A percentile compares a stretch with the other conserved stretches of the same genome.
Evolutionary conservation across 2,329 filamentous ascomycete species (phyloP).

Genomic region (Fusarium robinianum): DNA sequence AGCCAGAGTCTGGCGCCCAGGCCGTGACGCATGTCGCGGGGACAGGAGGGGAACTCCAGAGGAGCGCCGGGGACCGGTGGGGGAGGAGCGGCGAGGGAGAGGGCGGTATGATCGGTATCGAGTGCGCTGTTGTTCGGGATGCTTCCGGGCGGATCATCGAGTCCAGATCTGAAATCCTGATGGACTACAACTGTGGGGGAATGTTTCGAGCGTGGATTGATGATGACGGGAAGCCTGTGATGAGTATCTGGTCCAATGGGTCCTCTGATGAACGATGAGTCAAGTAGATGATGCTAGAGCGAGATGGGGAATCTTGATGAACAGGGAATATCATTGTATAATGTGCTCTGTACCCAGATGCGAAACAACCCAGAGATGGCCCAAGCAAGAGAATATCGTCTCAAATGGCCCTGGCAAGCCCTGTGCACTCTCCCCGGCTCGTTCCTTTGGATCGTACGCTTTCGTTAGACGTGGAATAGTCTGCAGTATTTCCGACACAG

Average conservation of each 20-base stretch:
- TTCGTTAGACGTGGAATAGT: constrained; percentile 24
- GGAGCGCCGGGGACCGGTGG: constrained; percentile 76
- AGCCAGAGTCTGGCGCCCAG: constrained; percentile 52
- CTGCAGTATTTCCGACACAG: constrained; percentile 14
- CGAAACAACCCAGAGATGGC: constrained; percentile 16
- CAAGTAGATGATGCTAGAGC: constrained; percentile 4
- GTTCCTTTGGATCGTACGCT: constrained; percentile 25
- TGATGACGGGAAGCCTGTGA: constrained; percentile 59
- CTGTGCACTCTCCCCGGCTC: constrained; percentile 5
- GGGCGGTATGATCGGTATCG: constrained; percentile 85
- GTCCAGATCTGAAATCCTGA: constrained; percentile 60
- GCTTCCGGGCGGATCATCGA: constrained; percentile 48
- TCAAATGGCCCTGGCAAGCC: constrained; percentile 8
- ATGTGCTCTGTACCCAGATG: constrained; percentile 30
- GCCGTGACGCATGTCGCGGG: constrained; percentile 72
- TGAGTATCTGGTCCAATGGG: constrained; percentile 49
- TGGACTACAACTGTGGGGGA: constrained; percentile 83
- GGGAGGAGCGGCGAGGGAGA: constrained; percentile 75
- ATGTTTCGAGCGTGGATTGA: constrained; percentile 85
- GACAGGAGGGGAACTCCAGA: constrained; percentile 71
- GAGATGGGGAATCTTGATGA: constrained; percentile 5
- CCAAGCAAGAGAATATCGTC: constrained; percentile 15
- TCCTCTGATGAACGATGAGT: constrained; percentile 31
- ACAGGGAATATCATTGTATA: constrained; percentile 33
- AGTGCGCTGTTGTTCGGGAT: constrained; percentile 56